Evolutionary conservation across 2,329 filamentous ascomycete species (phyloP).

Genomic region (Fusarium euwallaceae): DNA sequence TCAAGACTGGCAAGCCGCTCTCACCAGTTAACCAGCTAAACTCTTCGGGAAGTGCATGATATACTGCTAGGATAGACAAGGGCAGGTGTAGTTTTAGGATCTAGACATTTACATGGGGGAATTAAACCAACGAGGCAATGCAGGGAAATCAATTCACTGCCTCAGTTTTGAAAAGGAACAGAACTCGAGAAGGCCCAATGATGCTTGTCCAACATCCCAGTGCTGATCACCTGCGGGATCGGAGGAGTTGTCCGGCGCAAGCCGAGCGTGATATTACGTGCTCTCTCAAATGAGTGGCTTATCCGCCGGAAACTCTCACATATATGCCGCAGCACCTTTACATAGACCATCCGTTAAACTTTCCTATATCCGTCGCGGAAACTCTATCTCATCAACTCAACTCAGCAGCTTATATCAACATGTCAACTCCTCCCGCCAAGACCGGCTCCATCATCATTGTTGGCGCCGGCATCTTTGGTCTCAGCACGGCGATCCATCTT

Average conservation of each 20-base stretch:
- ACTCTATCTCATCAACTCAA: background rate
- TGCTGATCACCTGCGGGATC: background rate
- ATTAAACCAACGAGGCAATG: no score
- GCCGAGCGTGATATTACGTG: constrained; percentile 1
- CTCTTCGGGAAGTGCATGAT: no score
- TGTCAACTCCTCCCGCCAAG: constrained; percentile 7
- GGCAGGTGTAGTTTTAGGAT: no score
- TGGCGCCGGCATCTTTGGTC: constrained; percentile 51
- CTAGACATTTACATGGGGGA: no score
- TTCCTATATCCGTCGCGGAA: background rate
- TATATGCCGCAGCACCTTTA: background rate
- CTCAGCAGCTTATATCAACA: background rate
- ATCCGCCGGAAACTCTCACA: background rate
- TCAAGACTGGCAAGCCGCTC: constrained; percentile 54
- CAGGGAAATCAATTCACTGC: no score
- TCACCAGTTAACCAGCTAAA: constrained; percentile 52
- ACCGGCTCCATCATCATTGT: constrained; percentile 38
- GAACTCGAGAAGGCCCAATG: no score
- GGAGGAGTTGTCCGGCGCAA: background rate
- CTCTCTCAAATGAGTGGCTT: background rate
- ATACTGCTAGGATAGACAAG: no score
- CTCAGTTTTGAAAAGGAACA: no score
- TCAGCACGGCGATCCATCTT: constrained; percentile 52
- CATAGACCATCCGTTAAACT: background rate
- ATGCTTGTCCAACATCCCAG: background rate